Conservation (phyloP, 2,329 filamentous ascomycete species). For the Colletotrichum sp. region DNA sequence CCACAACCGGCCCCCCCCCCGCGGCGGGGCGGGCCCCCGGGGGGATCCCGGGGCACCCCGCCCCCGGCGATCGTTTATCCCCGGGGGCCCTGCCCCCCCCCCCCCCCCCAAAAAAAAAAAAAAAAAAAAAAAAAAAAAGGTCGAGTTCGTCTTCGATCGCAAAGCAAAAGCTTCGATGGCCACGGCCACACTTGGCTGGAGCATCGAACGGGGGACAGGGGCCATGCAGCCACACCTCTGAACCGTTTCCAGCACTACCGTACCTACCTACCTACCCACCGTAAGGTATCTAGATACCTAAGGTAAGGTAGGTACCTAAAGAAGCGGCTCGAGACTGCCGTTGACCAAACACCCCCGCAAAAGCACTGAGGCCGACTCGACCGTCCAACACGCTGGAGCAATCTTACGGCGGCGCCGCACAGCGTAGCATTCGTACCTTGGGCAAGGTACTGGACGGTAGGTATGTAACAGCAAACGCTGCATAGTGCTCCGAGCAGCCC, state of each 20-base stretch:
- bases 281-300: background rate
- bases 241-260: background rate
- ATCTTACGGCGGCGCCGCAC: background rate
- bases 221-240: conserved; percentile 6
- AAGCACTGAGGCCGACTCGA: background rate
- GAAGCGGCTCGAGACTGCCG: background rate
- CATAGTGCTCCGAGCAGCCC: background rate
- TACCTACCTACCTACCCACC: background rate
- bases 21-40: no score
- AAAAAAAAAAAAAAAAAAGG: background rate
- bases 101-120: no score
- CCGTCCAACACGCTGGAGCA: background rate
- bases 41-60: no score
- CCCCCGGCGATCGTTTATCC: no score
- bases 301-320: background rate
- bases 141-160: conserved; percentile 2
- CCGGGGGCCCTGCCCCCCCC: no score
- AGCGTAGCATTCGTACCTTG: background rate
- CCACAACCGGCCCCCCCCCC: no score
- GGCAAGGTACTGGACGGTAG: background rate
- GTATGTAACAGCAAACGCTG: background rate
- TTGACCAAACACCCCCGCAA: background rate
- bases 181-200: conserved; percentile 4
- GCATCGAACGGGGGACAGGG: background rate
- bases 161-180: conserved; percentile 6